Base-by-base conservation (phyloP, 73 alveolate species). In the Stentor roeselii region DNA sequence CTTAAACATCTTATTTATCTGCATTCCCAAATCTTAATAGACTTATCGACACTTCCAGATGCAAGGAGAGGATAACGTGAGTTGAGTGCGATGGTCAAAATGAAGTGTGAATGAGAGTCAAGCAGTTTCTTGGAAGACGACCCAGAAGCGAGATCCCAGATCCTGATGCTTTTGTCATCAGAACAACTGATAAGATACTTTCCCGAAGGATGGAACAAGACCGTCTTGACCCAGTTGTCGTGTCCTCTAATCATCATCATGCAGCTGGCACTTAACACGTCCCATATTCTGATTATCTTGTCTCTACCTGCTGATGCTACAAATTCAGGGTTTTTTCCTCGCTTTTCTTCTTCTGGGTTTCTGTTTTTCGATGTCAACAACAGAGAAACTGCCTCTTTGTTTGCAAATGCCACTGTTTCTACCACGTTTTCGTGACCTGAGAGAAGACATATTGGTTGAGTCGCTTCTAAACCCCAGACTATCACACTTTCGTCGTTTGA, bases 161-260 rank as follows among this genome's bases (percentile, higher is more conserved):
- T n/a, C n/a, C n/a, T n/a, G n/a, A n/a, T n/a, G n/a, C n/a, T n/a
- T n/a, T n/a, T n/a, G n/a, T n/a, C n/a, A n/a, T n/a, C n/a, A n/a
- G n/a, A n/a, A n/a, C n/a, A n/a, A n/a, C n/a, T n/a, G n/a, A n/a
- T n/a, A n/a, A n/a, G n/a, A n/a, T n/a, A n/a, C n/a, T n/a, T n/a
- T n/a, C n/a, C n/a, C n/a, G n/a, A n/a, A n/a, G n/a, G n/a, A 84
- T 96, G 99, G 59, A 95, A 93, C 41, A 93, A 87, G 27, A 96
- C 82, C 36, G 88, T 93, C 58, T 92, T 92, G 11, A 96, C 98
- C 99, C 99, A 96, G 84, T 95, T 95, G 84, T 93, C 98, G 84
- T 96, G 99, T 11, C 98, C 99, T 60, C 78, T 78, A 37, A 96
- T 78, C 31, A 93, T 89, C 42, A 84, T 77, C 75, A 96, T 78